Conservation (phyloP, 1,284 basidiomycete genomes). For the Tilletia setariae region DNA sequence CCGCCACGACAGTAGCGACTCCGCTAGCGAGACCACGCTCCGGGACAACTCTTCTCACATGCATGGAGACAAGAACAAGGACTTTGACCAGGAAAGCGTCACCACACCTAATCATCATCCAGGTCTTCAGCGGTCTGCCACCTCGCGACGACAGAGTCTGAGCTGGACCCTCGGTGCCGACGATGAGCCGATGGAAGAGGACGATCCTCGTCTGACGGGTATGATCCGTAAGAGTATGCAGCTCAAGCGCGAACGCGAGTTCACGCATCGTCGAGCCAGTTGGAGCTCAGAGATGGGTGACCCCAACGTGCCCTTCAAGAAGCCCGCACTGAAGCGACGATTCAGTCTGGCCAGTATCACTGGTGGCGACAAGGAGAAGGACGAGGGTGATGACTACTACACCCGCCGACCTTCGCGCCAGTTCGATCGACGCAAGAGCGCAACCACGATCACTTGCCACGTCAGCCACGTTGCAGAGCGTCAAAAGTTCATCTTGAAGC, state of each 20-base stretch:
- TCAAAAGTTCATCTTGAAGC: conserved; percentile 72
- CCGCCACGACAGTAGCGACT: conserved; percentile 13
- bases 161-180: conserved; percentile 21
- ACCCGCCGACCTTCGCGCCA: conserved; percentile 9
- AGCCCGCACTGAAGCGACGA: conserved; percentile 16
- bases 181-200: conserved; percentile 24
- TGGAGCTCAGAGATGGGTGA: conserved; percentile 25
- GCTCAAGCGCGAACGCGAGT: conserved; percentile 18
- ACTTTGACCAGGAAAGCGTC: conserved; percentile 16
- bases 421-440: conserved; percentile 23
- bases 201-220: conserved; percentile 25
- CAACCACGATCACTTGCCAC: conserved; percentile 43
- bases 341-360: conserved; percentile 13
- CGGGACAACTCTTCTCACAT: conserved; percentile 5
- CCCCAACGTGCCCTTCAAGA: conserved; percentile 18
- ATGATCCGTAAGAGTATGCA: conserved; percentile 26
- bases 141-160: conserved; percentile 3
- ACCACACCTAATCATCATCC: conserved; percentile 11
- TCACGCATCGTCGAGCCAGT: conserved; percentile 22
- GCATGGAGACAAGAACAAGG: neutral
- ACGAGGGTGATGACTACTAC: conserved; percentile 19
- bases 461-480: conserved; percentile 20
- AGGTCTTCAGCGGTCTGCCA: neutral
- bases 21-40: conserved; percentile 12
- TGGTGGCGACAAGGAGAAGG: neutral